A percentile compares a stretch with the other conserved stretches of the same genome.
Conservation (phyloP, 352 stramenopile species). For the Phytophthora ramorum region DNA sequence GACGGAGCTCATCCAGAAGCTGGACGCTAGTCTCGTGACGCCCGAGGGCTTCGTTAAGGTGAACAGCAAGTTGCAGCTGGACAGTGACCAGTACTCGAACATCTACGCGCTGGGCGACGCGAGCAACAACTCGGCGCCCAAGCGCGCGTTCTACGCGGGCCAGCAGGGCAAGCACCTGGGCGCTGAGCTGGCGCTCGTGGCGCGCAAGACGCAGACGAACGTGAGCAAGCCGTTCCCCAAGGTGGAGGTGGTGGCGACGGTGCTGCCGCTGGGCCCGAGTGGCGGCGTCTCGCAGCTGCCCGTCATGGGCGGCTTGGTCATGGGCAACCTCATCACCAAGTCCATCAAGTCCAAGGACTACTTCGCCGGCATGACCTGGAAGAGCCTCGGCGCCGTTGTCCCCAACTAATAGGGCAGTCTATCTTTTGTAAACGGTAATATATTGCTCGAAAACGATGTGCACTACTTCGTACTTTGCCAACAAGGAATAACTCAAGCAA, state of each 20-base stretch:
- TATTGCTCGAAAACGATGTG: background rate
- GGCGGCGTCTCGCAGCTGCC: conserved; percentile 63
- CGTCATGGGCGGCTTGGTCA: conserved; percentile 53
- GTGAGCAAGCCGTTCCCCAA: conserved; percentile 54
- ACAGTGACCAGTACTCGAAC: conserved; percentile 47
- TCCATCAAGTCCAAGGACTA: conserved; percentile 59
- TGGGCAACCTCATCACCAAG: conserved; percentile 60
- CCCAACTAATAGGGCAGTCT: conserved; percentile 36
- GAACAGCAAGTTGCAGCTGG: conserved; percentile 54
- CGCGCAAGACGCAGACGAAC: conserved; percentile 43
- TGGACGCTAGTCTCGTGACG: conserved; percentile 47
- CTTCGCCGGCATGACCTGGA: conserved; percentile 49
- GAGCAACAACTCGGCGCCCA: conserved; percentile 55
- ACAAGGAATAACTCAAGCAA: no score
- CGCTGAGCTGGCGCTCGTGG: conserved; percentile 41
- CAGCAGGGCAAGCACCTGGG: conserved; percentile 54
- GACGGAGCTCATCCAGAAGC: conserved; percentile 42
- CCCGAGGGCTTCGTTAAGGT: conserved; percentile 50
- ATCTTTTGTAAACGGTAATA: background rate
- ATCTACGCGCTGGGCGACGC: conserved; percentile 64
- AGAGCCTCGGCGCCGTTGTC: conserved; percentile 34
- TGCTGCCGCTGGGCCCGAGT: conserved; percentile 59
- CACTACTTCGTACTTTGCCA: no score
- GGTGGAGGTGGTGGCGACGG: conserved; percentile 36
- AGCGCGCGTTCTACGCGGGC: conserved; percentile 48